phyloP scores from a whole-genome alignment of 1,284 basidiomycete species.

The Jaminaea rosea region DNA sequence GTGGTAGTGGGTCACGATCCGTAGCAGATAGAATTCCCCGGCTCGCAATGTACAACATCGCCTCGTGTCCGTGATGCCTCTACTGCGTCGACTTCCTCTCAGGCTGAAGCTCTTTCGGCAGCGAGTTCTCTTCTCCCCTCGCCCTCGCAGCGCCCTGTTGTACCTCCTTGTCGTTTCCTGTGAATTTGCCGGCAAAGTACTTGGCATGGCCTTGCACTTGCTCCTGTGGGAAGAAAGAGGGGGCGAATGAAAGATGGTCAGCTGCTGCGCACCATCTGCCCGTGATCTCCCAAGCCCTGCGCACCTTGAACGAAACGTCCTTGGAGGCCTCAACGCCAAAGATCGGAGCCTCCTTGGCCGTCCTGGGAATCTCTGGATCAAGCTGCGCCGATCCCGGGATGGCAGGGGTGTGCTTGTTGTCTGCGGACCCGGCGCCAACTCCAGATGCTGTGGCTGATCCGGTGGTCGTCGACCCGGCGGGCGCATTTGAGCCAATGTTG shows the following conservation, averaged over 20 bases:
- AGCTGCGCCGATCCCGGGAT: not conserved
- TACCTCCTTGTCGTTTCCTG: not conserved
- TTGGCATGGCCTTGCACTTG: not conserved
- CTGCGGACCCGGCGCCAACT: conserved; percentile 2
- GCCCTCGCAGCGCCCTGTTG: not conserved
- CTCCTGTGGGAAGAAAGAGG: too few species aligned
- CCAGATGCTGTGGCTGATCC: conserved; percentile 1
- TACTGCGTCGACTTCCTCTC: too few species aligned
- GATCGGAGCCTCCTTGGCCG: not conserved
- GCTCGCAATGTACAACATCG: too few species aligned
- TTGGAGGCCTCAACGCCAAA: not conserved
- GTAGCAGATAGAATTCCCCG: too few species aligned
- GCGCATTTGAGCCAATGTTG: too few species aligned
- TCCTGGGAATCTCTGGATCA: not conserved
- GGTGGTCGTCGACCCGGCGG: too few species aligned
- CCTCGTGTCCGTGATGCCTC: too few species aligned
- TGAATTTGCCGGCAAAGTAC: not conserved
- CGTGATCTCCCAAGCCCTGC: too few species aligned
- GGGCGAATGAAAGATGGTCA: too few species aligned
- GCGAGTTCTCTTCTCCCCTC: not conserved
- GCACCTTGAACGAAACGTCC: not conserved
- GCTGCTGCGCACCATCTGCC: too few species aligned
- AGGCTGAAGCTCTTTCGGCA: conserved; percentile 1
- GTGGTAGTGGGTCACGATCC: not conserved
- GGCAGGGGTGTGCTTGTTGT: not conserved